Percentiles rank a stretch among this genome's conserved stretches.
Conservation (phyloP, 148 eudicot species). For the Talinum fruticosum region DNA sequence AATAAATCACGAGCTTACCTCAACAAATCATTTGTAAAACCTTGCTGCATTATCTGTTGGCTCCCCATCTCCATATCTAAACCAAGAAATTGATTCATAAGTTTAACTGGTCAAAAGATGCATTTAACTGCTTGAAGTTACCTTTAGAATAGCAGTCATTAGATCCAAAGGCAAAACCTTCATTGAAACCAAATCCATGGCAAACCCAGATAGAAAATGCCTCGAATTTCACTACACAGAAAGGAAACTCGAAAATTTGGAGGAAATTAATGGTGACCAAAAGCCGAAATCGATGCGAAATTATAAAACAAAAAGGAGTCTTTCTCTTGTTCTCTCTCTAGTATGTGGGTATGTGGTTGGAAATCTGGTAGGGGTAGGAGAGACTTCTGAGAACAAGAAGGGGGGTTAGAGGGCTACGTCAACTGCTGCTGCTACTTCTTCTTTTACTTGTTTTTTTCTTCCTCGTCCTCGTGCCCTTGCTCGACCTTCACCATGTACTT, state of each 20-base stretch:
- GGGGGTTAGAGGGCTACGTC: slow-evolving; percentile 2
- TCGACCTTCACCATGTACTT: no score
- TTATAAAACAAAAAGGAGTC: neutral
- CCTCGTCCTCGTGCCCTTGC: no score
- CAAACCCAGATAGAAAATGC: slow-evolving; percentile 23
- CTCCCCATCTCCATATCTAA: slow-evolving; percentile 98
- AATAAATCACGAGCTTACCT: slow-evolving; percentile 40
- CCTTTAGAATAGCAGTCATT: slow-evolving; percentile 51
- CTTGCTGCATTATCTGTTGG: slow-evolving; percentile 97
- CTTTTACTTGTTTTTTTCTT: no score
- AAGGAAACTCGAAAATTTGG: neutral
- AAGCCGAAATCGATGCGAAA: neutral
- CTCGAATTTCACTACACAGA: slow-evolving; percentile 2
- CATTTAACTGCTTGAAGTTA: slow-evolving; percentile 45
- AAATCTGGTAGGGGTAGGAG: slow-evolving; percentile 33
- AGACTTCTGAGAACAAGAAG: slow-evolving; percentile 31
- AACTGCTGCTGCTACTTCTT: no score
- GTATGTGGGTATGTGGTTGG: slow-evolving; percentile 22
- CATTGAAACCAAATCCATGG: slow-evolving; percentile 56
- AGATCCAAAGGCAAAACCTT: slow-evolving; percentile 74
- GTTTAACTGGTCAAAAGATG: slow-evolving; percentile 31
- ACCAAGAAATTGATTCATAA: slow-evolving; percentile 18
- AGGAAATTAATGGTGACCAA: slow-evolving; percentile 19
- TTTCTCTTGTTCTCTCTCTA: slow-evolving; percentile 8
- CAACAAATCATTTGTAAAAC: slow-evolving; percentile 86